A percentile compares a stretch with the other conserved stretches of the same genome.
phyloP scores from a whole-genome alignment of 352 stramenopile genomes.

The Sclerospora graminicola region DNA sequence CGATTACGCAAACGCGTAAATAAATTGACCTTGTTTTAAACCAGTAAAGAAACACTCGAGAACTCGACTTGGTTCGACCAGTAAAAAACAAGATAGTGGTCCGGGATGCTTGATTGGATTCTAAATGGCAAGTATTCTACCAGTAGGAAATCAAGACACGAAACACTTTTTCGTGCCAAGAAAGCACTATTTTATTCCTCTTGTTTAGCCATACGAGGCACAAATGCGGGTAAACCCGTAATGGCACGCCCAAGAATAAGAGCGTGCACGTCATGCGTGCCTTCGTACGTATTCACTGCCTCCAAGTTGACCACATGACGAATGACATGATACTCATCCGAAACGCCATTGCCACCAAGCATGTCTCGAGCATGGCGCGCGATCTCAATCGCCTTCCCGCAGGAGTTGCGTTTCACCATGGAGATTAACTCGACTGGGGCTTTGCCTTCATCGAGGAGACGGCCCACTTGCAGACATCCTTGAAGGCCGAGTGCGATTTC shows the following conservation, averaged over 20 bases:
- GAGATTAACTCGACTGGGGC: slow-evolving; percentile 22
- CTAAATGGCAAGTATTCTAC: too few species aligned
- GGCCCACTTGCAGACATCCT: slow-evolving; percentile 43
- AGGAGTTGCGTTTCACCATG: slow-evolving; percentile 41
- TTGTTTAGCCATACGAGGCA: slow-evolving; percentile 56
- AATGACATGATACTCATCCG: slow-evolving; percentile 98
- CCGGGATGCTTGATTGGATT: too few species aligned
- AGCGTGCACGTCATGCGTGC: slow-evolving; percentile 97
- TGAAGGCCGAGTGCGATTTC: slow-evolving; percentile 93
- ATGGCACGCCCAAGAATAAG: slow-evolving; percentile 97
- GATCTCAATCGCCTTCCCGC: slow-evolving; percentile 73
- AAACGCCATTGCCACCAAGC: slow-evolving; percentile 97
- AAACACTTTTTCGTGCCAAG: too few species aligned
- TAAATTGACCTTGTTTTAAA: too few species aligned
- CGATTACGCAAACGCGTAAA: too few species aligned
- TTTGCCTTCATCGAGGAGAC: slow-evolving; percentile 20
- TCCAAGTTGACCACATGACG: slow-evolving; percentile 97
- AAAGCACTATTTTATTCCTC: too few species aligned
- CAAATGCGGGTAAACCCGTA: slow-evolving; percentile 92
- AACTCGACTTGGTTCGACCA: too few species aligned
- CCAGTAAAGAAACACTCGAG: too few species aligned
- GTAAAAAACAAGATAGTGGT: too few species aligned
- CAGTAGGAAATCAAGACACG: too few species aligned
- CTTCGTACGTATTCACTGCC: slow-evolving; percentile 99
- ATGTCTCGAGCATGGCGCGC: slow-evolving; percentile 90